Evolutionary conservation across 2,329 filamentous ascomycete species (phyloP), one percentile per base, ranked within the genome.

Genomic region (Fusarium pseudonygamai): DNA sequence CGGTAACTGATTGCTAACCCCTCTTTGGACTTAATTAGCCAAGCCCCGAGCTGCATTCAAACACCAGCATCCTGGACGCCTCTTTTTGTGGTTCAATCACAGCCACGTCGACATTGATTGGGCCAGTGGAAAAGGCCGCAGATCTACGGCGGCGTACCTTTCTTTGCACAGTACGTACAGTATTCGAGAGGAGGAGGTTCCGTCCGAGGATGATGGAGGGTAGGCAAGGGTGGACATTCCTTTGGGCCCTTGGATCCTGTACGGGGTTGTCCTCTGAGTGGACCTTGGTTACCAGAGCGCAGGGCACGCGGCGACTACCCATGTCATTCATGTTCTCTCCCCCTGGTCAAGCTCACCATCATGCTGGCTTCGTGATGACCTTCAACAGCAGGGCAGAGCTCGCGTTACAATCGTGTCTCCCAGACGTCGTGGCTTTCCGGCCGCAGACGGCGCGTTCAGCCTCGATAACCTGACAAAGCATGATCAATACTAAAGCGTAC

Each of bases 51-150:
- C 73, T 78, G 75, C 77, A 77, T 73, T 73, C 65, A 71, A 69
- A 69, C 77, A 42, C 66, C 73, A 70, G 47, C 53, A 79, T 68
- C 78, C 78, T 76, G 73, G 73, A 67, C 68, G 64, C 73, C 73
- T 71, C 70, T 70, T 67, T 58, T 45, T 60, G 58, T 57, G 69
- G 72, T 74, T 74, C 69, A 64, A 74, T 77, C 73, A 77, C 50
- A 50, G 76, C 75, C 69, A 74, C 75, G 60, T 39, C 56, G 40
- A 43, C 36, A 47, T 47, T 79, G 73, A 80, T 80, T 80, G 78
- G 78, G 43, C 42, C 34, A 55, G 50, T 67, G 71, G 61, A 77
- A 78, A 78, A 78, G 75, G 67, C 68, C 79, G 79, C 78, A 80
- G 79, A 80, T 80, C 79, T 79, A 61, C 50, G 34, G 34, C 20